phyloP scores from a whole-genome alignment of 31 red algal genomes.

The Pterothamnion heteromorphum region DNA sequence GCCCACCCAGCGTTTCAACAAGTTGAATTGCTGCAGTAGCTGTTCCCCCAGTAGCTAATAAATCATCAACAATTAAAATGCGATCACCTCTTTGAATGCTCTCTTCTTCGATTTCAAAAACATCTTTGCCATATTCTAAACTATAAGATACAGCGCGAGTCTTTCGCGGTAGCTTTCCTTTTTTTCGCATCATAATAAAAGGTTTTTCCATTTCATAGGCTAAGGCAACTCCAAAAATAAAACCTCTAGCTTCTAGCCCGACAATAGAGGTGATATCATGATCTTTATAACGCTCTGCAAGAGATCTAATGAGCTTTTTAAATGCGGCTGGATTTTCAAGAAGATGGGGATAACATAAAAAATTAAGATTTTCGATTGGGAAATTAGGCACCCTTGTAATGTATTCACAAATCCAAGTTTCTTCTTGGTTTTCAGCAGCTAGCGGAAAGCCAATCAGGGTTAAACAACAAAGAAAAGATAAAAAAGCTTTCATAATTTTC shows the following conservation, averaged over 20 bases:
- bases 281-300: too few species aligned
- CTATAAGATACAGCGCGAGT: background rate
- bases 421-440: too few species aligned
- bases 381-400: too few species aligned
- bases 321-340: too few species aligned
- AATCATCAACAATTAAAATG: background rate
- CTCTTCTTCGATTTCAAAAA: background rate
- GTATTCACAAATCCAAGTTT: too few species aligned
- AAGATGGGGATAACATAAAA: too few species aligned
- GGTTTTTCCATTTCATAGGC: background rate
- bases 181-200: background rate
- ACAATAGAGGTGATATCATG: background rate
- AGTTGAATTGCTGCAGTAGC: conserved; percentile 6
- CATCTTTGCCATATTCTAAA: conserved; percentile 3
- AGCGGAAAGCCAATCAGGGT: too few species aligned
- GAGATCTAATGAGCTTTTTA: too few species aligned
- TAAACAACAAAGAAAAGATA: too few species aligned
- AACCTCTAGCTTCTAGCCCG: conserved; percentile 2
- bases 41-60: conserved; percentile 27
- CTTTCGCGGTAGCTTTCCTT: conserved; percentile 8
- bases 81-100: background rate
- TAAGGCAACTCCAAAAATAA: conserved; percentile 14
- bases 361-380: too few species aligned
- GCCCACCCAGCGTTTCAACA: background rate
- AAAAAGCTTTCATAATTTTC: too few species aligned